Conservation (phyloP, 83 land plant genomes). For the Larix sibirica region DNA sequence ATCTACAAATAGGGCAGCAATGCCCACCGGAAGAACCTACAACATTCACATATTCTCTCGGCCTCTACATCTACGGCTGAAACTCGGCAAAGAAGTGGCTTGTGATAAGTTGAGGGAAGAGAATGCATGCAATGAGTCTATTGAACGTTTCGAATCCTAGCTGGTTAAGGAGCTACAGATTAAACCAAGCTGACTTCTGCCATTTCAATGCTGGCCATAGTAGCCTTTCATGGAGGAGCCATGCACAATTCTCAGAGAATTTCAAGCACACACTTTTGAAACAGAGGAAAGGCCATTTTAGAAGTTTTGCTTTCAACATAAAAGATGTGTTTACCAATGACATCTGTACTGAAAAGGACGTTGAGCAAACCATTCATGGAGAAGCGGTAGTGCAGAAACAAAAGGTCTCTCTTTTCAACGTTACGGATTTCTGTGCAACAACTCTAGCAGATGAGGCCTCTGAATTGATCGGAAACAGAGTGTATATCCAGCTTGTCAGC, state of each 20-base stretch:
- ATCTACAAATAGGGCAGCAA: too few relatives aligned
- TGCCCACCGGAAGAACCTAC: too few relatives aligned
- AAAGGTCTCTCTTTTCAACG: too few relatives aligned
- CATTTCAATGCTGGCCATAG: neutral
- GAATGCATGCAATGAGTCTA: neutral
- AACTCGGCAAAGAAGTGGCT: too few relatives aligned
- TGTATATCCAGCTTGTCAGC: neutral
- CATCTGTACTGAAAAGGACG: neutral
- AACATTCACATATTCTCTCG: too few relatives aligned
- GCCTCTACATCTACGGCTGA: too few relatives aligned
- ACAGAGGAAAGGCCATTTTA: neutral
- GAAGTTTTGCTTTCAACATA: neutral
- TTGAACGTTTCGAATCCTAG: neutral
- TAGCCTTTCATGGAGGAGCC: neutral
- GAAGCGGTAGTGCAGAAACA: too few relatives aligned
- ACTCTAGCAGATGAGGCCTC: neutral
- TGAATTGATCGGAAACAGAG: neutral
- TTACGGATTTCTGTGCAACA: too few relatives aligned
- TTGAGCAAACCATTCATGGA: neutral
- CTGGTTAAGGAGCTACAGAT: neutral
- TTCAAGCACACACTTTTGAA: neutral
- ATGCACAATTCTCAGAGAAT: neutral
- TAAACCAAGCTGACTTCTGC: neutral
- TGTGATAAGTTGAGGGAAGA: neutral
- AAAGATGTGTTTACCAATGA: too few relatives aligned